Percentiles rank a stretch among this genome's conserved stretches.
Conservation (phyloP, 441 rosid genomes). For the Isatis lusitanica region DNA sequence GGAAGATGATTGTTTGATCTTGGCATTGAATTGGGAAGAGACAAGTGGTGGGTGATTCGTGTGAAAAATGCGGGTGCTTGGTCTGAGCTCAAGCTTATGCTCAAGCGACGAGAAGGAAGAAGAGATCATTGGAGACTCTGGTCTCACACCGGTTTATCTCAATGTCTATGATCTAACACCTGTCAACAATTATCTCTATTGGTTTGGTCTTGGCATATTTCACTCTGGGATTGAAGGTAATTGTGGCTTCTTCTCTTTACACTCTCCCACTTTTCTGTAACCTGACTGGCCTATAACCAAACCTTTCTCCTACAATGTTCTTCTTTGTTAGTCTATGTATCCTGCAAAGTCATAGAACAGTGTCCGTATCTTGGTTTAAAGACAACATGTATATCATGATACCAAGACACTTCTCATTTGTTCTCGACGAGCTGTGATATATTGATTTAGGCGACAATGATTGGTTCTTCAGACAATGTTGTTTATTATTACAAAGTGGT, state of each 20-base stretch:
- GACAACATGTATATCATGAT: not conserved
- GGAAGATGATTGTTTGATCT: constrained; percentile 1
- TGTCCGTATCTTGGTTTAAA: not conserved
- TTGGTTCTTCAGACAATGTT: not conserved
- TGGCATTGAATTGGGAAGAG: constrained; percentile 9
- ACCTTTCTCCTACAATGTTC: not conserved
- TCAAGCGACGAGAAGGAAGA: constrained; percentile 25
- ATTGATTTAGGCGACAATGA: not conserved
- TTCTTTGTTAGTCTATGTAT: not conserved
- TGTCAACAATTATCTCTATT: constrained; percentile 73
- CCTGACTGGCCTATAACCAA: not conserved
- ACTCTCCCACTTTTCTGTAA: not conserved
- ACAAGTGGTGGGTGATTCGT: not conserved
- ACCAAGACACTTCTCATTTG: not conserved
- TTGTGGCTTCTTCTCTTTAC: constrained; percentile 6
- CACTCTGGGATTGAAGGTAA: constrained; percentile 94
- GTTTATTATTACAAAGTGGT: not conserved
- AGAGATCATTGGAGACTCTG: constrained; percentile 17
- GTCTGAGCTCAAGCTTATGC: constrained; percentile 36
- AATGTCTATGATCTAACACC: constrained; percentile 94
- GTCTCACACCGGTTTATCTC: constrained; percentile 48
- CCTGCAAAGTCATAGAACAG: not conserved
- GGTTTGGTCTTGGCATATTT: constrained; percentile 92
- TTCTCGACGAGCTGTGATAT: not conserved
- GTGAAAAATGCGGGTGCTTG: constrained; percentile 40